phyloP scores from a whole-genome alignment of 352 stramenopile genomes.

The Phytophthora chlamydospora region DNA sequence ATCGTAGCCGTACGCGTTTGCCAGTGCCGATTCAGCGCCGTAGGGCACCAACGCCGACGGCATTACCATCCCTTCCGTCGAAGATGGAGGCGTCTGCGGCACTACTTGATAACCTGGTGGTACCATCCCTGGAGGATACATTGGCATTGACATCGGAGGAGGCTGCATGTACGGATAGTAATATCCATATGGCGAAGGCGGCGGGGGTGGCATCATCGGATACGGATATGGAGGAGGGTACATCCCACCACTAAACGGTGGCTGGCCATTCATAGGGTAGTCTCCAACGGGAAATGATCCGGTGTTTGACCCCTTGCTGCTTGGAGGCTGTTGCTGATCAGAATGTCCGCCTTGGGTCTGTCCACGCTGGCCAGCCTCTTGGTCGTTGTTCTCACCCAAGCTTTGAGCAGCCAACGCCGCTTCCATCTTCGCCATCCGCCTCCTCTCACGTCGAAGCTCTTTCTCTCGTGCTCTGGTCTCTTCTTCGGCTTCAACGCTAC shows the following conservation, averaged over 20 bases:
- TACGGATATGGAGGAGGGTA: constrained; percentile 43
- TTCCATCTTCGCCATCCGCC: constrained; percentile 44
- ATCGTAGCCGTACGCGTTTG: constrained; percentile 22
- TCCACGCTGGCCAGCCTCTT: constrained; percentile 5
- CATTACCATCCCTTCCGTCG: constrained; percentile 20
- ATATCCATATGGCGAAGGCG: constrained; percentile 43
- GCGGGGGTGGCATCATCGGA: constrained; percentile 38
- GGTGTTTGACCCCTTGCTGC: constrained; percentile 11
- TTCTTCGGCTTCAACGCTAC: constrained; percentile 27
- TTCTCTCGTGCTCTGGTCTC: constrained; percentile 35
- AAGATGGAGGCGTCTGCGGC: constrained; percentile 25
- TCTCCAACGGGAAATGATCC: constrained; percentile 3
- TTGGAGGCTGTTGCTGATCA: constrained; percentile 1
- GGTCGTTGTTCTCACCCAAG: constrained; percentile 16
- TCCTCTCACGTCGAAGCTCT: constrained; percentile 38
- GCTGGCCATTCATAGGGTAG: constrained; percentile 19
- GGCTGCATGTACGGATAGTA: constrained; percentile 50
- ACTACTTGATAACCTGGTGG: constrained; percentile 33
- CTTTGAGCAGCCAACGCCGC: constrained; percentile 41
- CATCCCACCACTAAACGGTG: constrained; percentile 33
- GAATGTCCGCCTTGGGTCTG: background rate
- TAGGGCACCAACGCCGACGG: constrained; percentile 48
- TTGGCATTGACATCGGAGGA: constrained; percentile 29
- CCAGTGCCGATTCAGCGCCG: constrained; percentile 23
- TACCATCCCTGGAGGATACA: constrained; percentile 38